phyloP scores from a whole-genome alignment of 345 rosid species.

The Salix dunnii region DNA sequence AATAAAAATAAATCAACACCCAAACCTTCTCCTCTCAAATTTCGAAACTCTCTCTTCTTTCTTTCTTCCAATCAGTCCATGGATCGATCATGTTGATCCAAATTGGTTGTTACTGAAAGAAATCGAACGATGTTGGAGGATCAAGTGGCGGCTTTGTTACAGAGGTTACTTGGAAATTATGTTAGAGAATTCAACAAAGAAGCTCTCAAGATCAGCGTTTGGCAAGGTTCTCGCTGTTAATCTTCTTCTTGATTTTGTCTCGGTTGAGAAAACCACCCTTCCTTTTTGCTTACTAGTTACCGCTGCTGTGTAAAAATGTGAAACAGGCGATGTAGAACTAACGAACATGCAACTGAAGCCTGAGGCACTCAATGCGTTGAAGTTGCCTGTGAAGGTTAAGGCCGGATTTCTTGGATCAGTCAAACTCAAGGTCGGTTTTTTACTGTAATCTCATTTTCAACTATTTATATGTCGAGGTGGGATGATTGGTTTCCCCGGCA shows the following conservation, averaged over 20 bases:
- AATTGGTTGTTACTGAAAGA: not conserved
- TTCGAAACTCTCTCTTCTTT: no score
- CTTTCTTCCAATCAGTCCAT: no score
- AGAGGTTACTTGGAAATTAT: constrained; percentile 85
- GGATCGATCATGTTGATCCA: no score
- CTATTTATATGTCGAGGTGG: not conserved
- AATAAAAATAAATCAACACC: no score
- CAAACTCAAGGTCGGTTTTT: constrained; percentile 73
- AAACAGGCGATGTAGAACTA: constrained; percentile 86
- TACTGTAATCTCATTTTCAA: not conserved
- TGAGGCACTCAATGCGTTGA: constrained; percentile 93
- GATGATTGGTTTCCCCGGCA: not conserved
- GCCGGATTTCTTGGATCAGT: constrained; percentile 99
- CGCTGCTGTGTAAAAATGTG: not conserved
- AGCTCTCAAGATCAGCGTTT: constrained; percentile 96
- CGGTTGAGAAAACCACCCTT: not conserved
- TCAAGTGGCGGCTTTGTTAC: constrained; percentile 87
- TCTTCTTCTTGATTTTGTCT: not conserved
- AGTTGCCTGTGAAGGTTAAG: constrained; percentile 95
- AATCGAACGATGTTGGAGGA: constrained; percentile 83
- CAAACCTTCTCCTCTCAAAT: no score
- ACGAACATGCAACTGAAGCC: constrained; percentile 97
- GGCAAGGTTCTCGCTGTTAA: constrained; percentile 58
- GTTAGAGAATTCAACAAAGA: constrained; percentile 85
- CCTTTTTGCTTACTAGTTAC: not conserved